Evolutionary conservation across 1,139 yeast genomes (phyloP).

Genomic region (Yamadazyma aaseri): DNA sequence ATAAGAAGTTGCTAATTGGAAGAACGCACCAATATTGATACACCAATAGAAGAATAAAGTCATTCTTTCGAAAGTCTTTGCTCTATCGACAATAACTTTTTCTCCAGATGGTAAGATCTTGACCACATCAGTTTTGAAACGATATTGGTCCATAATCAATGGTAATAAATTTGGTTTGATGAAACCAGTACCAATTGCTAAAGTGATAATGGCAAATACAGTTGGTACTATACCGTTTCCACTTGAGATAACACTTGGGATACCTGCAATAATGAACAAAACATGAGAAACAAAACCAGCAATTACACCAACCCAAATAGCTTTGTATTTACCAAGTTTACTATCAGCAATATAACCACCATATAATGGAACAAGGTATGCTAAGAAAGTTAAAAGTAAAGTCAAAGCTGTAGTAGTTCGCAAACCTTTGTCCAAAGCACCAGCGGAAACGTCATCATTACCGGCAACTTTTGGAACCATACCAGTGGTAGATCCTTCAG

Average conservation of each 20-base stretch:
- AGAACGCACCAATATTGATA: constrained; percentile 77
- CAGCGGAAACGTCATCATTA: constrained; percentile 32
- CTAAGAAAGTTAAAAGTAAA: constrained; percentile 38
- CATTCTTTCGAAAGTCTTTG: constrained; percentile 69
- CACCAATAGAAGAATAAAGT: constrained; percentile 77
- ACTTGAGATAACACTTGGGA: constrained; percentile 33
- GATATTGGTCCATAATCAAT: constrained; percentile 50
- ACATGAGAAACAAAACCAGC: constrained; percentile 41
- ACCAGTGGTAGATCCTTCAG: constrained; percentile 48
- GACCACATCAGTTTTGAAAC: constrained; percentile 55
- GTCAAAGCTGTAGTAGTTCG: constrained; percentile 40
- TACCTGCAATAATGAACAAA: constrained; percentile 38
- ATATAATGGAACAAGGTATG: constrained; percentile 41
- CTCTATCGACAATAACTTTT: constrained; percentile 68
- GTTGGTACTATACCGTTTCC: constrained; percentile 38
- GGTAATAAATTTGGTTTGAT: constrained; percentile 53
- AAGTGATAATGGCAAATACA: constrained; percentile 32
- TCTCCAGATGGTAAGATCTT: constrained; percentile 60
- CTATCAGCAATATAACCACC: constrained; percentile 48
- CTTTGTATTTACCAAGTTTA: constrained; percentile 38
- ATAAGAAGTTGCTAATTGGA: constrained; percentile 76
- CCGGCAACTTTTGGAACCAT: constrained; percentile 31
- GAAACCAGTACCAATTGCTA: constrained; percentile 47
- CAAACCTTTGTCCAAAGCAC: constrained; percentile 42
- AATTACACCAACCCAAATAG: constrained; percentile 41